Percentiles rank a stretch among this genome's conserved stretches.
These are phyloP conservation scores for Fonsecaea nubica DNA, from an alignment of 2,329 filamentous ascomycete species.

Conservation along the genomic window DNA sequence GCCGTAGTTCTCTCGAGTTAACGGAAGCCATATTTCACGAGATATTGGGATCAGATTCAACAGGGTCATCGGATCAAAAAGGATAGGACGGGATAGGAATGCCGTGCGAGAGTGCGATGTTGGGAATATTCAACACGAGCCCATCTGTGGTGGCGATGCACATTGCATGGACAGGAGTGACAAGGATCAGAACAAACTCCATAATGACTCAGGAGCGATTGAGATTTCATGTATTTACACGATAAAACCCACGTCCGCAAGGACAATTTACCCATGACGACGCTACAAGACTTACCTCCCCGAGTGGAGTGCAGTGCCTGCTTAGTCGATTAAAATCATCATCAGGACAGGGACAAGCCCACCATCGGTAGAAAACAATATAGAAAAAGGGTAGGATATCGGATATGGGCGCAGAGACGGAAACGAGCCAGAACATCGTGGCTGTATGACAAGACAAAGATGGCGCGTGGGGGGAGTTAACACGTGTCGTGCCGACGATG, in stretches of 20 bases:
- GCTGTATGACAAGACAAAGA: neutral
- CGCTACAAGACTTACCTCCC: slow-evolving; percentile 2
- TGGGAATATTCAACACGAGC: neutral
- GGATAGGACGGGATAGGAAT: neutral
- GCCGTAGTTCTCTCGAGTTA: slow-evolving; percentile 16
- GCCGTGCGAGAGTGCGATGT: neutral
- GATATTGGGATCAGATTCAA: neutral
- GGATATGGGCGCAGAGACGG: neutral
- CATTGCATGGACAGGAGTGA: neutral
- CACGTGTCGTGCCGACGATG: neutral
- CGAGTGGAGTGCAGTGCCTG: neutral
- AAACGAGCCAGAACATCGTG: neutral
- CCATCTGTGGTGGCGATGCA: neutral
- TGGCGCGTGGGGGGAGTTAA: neutral
- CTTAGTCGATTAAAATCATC: neutral
- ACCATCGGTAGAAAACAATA: slow-evolving; percentile 5
- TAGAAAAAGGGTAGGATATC: neutral
- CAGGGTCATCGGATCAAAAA: neutral
- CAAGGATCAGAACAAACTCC: neutral
- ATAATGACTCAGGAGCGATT: neutral
- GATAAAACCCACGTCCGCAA: slow-evolving; percentile 15
- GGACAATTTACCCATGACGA: slow-evolving; percentile 1
- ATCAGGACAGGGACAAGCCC: slow-evolving; percentile 6
- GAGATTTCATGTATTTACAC: slow-evolving; percentile 1
- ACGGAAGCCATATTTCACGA: neutral